phyloP scores from a whole-genome alignment of 495 filamentous ascomycete genomes.

The Tuber umbilicatum region DNA sequence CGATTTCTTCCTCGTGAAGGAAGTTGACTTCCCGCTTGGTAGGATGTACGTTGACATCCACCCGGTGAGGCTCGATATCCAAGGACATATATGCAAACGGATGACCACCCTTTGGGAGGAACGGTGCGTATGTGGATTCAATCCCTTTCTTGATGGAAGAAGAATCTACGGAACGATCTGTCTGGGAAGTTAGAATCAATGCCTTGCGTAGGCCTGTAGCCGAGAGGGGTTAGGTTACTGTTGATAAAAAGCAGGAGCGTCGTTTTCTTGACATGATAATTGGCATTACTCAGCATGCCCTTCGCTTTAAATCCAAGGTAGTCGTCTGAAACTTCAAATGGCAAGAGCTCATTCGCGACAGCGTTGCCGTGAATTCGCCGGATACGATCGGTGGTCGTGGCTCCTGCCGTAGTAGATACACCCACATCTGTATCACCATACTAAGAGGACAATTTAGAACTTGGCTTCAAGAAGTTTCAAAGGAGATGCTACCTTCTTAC shows the following conservation, averaged over 20 bases:
- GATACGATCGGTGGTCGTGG: constrained; percentile 72
- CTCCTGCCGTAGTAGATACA: constrained; percentile 66
- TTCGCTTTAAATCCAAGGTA: constrained; percentile 76
- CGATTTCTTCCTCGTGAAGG: constrained; percentile 94
- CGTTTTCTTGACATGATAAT: constrained; percentile 90
- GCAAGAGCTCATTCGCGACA: constrained; percentile 83
- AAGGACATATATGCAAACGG: constrained; percentile 91
- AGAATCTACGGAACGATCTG: constrained; percentile 84
- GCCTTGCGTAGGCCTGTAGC: background rate
- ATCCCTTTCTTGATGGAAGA: constrained; percentile 79
- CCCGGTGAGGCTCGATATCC: constrained; percentile 84
- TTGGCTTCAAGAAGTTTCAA: constrained; percentile 6
- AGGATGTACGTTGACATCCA: constrained; percentile 97
- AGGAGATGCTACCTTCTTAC: constrained; percentile 59
- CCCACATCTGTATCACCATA: constrained; percentile 78
- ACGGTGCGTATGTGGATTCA: constrained; percentile 83
- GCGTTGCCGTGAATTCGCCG: constrained; percentile 79
- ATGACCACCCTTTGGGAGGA: constrained; percentile 90
- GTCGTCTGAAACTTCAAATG: constrained; percentile 64
- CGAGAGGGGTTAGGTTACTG: constrained; percentile 41
- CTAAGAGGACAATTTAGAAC: constrained; percentile 26
- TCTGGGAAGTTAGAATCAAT: background rate
- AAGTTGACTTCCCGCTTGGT: constrained; percentile 98
- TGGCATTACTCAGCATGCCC: constrained; percentile 85
- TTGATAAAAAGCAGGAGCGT: constrained; percentile 93